Percentiles rank a stretch among this genome's conserved stretches.
These are phyloP conservation scores for Curvularia hawaiiensis DNA, from an alignment of 2,329 filamentous ascomycete genomes.

Conservation along the genomic window DNA sequence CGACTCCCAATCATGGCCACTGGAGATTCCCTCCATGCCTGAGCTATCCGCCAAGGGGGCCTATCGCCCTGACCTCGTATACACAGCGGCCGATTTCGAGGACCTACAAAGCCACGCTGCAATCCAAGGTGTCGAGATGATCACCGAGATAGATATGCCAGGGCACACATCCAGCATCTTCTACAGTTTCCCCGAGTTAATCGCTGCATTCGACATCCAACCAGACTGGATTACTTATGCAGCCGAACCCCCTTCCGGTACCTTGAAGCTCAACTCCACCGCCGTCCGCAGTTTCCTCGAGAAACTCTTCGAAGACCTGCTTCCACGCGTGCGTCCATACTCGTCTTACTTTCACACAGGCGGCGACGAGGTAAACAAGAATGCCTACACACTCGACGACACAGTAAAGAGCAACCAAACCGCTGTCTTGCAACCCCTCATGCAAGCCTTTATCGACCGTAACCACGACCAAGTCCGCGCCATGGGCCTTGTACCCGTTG, in stretches of 20 bases:
- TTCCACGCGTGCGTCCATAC: slow-evolving; percentile 66
- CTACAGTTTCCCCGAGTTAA: slow-evolving; percentile 71
- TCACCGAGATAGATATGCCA: slow-evolving; percentile 81
- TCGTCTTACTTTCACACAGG: slow-evolving; percentile 82
- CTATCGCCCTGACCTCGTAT: slow-evolving; percentile 70
- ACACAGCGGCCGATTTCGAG: slow-evolving; percentile 68
- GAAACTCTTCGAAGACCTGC: slow-evolving; percentile 73
- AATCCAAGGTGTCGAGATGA: slow-evolving; percentile 70
- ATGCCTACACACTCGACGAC: slow-evolving; percentile 72
- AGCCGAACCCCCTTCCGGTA: slow-evolving; percentile 62
- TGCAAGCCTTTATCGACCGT: slow-evolving; percentile 77
- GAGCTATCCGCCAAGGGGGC: slow-evolving; percentile 74
- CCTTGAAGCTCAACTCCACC: slow-evolving; percentile 76
- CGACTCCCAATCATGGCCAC: slow-evolving; percentile 83
- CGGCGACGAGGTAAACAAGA: slow-evolving; percentile 83
- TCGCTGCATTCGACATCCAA: slow-evolving; percentile 65
- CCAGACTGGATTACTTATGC: slow-evolving; percentile 60
- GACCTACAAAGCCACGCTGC: slow-evolving; percentile 73
- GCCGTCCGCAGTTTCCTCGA: slow-evolving; percentile 74
- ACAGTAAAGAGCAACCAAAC: slow-evolving; percentile 70
- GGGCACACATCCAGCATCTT: slow-evolving; percentile 75
- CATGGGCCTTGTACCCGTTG: slow-evolving; percentile 71
- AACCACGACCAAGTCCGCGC: slow-evolving; percentile 69
- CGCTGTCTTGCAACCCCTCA: slow-evolving; percentile 70
- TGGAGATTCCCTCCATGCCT: slow-evolving; percentile 78